Evolutionary conservation across 805 yeast genomes (phyloP), one percentile per base, ranked within the genome.

Genomic region (Sporopachydermia quercuum): DNA sequence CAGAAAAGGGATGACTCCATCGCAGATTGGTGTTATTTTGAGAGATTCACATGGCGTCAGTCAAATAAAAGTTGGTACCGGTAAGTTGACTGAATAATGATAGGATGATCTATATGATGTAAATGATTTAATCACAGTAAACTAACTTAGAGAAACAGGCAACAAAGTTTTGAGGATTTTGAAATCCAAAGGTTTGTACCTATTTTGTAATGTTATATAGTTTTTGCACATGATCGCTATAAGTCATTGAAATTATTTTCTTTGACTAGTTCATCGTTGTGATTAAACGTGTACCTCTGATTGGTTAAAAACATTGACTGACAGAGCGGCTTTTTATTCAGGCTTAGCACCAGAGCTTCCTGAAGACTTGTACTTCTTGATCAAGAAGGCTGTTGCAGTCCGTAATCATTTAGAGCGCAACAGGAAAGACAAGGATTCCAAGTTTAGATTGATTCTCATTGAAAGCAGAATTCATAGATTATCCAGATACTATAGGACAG

Each of bases 391-490:
- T 66, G 97, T 91, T 62, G 64, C 96, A 55, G 96, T 93, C 70
- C 89, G 99, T 86, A 91, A 91, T 83, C 99, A 91, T 74, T 81
- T 91, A 67, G 99, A 91, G 76, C 84, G 93, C 74, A 91, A 91
- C 96, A 87, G 99, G 84, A 91, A 91, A 80, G 99, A 91, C 76
- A 89, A 91, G 81, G 99, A 91, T 75, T 91, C 98, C 60, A 91
- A 91, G 76, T 91, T 91, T 94, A 85, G 99, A 81, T 85, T 91
- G 65, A 91, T 91, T 91, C 81, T 91, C 70, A 87, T 91, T 70
- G 99, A 91, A 77, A 89, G 97, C 54, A 87, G 99, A 86, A 91
- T 91, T 76, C 99, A 91, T 94, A 89, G 99, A 80, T 83, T 91
- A 67, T 95, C 98, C 58, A 84, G 99, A 77, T 91, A 91, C 93